Evolutionary conservation across 2,329 filamentous ascomycete genomes (phyloP), one percentile per base, ranked within the genome.

Genomic region (Epichloe brachyelytri): DNA sequence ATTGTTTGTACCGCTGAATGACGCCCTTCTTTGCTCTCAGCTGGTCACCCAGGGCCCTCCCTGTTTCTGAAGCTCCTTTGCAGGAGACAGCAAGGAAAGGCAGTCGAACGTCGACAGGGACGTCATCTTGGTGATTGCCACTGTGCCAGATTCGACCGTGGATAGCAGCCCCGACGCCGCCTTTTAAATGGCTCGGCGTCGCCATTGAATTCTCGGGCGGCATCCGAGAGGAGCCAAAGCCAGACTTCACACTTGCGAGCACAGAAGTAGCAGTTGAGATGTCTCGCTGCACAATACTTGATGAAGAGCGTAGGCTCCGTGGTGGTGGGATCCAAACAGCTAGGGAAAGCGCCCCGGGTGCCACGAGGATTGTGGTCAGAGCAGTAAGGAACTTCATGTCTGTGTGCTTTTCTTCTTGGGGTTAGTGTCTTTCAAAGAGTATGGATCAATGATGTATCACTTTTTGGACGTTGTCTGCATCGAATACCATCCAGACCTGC

Each of bases 261-360:
- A 56, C 54, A 8, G 48, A 50, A 5, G 46, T 54, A 44, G 49
- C 54, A 3, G 53, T 53, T 17, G 48, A 39, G 4, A 55, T 37
- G 36, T 56, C 54, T 15, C 53, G 54, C 20, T 51, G 51, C 8
- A 17, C 40, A 17, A 43, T 43, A 20, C 17, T 5, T 12, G 19
- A 17, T 11, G 11, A 4, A 2, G 40, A 22, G 40, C 40, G 14
- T 5, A 43, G 17, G 40, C 17, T 43, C 40, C 40, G 17, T 14
- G 40, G 6, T 12, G 40, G 8, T 20, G 8, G 40, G n/a, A 43
- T 0, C 0, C 17, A 22, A 17, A 43, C 40, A 14, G 40, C 40
- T 17, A 43, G 17, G n/a, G 40, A 43, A 20, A 43, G 17, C 19
- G 40, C 40, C 17, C 17, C 17, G 0, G 40, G 40, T 20, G 19